Base-by-base conservation (phyloP, 2,329 filamentous ascomycete genomes). In the Talaromyces atroroseus region DNA sequence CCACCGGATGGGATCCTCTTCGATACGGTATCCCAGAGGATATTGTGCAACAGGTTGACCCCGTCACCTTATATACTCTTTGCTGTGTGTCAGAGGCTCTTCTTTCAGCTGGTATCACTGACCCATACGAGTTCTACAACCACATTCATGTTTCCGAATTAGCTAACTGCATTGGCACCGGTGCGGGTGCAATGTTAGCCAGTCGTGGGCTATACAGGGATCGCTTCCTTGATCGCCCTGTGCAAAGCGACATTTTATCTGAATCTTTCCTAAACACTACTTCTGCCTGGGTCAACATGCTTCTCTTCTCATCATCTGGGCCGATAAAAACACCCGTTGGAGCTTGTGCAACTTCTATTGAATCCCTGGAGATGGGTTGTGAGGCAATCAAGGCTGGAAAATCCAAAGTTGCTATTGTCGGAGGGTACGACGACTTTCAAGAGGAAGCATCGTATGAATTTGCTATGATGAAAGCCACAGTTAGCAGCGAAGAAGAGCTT, bases 101-200 rank as follows among this genome's bases (percentile, higher is more conserved):
- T 8, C 81, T 99, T 52, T 88, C 90, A 32, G 87, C 90, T 60
- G 94, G 94, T 85, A 92, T 99, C 72, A 97, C 92, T 24, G 94
- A 99, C 70, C 94, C 94, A 21, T 99, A 97, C 71, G 94, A 99
- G 77, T 97, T 99, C 78, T 99, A 99, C 84, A 92, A 97, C 80
- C 97, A 99, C 68, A 91, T 99, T 61, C 94, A 99, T 74, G 85
- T 99, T 59, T 97, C 94, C 5, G 89, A 99, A 71, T 89, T 99
- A 50, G 94, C 94, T 74, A 99, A 99, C 82, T 97, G 92, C 70
- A 86, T 99, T 64, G 94, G 94, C 74, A 97, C 94, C 36, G 94
- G 94, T 80, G 96, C 97, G 79, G 94, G 94, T 82, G 94, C 94
- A 76, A 88, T 90, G 60, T 84, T 84, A 65, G 94, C 94, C 65